These are phyloP conservation scores for Angophora floribunda DNA, from an alignment of 345 rosid species.

Conservation along the genomic window DNA sequence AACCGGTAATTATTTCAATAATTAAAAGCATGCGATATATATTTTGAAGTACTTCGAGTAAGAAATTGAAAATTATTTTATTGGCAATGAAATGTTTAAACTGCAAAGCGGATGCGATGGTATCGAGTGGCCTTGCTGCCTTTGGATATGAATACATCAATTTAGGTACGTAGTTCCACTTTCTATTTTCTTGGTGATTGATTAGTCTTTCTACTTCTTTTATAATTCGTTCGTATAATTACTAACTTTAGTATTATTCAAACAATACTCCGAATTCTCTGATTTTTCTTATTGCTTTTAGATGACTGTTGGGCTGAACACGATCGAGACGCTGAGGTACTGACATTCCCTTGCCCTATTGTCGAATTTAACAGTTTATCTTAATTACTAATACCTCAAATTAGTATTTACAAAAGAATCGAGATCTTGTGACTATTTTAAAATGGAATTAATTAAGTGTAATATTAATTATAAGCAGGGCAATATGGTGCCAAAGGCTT, in stretches of 20 bases:
- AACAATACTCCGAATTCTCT: background rate
- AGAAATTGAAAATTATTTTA: background rate
- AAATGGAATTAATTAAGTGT: background rate
- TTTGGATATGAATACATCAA: constrained; percentile 35
- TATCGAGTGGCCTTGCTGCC: constrained; percentile 30
- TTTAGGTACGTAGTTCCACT: constrained; percentile 12
- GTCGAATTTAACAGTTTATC: background rate
- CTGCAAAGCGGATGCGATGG: constrained; percentile 33
- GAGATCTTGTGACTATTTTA: background rate
- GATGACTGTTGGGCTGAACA: constrained; percentile 53
- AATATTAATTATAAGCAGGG: constrained; percentile 10
- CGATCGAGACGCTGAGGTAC: constrained; percentile 23
- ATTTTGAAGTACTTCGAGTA: background rate
- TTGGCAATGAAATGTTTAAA: background rate
- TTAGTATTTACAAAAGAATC: background rate
- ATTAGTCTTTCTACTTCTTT: background rate
- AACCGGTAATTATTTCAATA: constrained; percentile 5
- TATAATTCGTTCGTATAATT: background rate
- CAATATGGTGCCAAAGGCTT: constrained; percentile 21
- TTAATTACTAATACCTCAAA: background rate
- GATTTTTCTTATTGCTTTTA: background rate
- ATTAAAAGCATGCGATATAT: background rate
- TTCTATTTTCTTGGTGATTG: background rate
- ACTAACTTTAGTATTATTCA: background rate
- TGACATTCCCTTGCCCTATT: background rate